Base-by-base conservation (phyloP, 345 rosid species). In the Pelargonium nanum region DNA sequence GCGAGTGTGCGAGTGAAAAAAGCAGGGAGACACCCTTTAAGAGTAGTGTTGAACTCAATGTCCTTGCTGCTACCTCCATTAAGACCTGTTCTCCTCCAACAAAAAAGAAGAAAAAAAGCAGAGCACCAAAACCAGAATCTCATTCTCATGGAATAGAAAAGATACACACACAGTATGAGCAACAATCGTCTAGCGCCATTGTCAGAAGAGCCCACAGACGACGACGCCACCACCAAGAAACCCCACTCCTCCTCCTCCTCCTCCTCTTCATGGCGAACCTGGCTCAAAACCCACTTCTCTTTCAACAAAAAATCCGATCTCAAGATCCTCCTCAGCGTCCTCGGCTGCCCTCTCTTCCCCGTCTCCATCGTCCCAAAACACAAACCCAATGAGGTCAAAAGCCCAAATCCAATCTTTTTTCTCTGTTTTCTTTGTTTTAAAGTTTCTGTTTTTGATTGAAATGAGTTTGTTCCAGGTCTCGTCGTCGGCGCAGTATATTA, bases 341-440 rank as follows among this genome's bases (percentile, higher is more conserved):
- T 89, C 28, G 96, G 83, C 51, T 89, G 96, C 71, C 96, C 96
- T 65, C 96, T 89, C 65, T 89, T 89, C 68, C 96, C 96, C 17
- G 79, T 86, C 57, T 71, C 88, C 51, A 58, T 76, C 58, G 77
- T 64, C 58, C 76, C 80, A 48, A n/a, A n/a, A n/a, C n/a, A n/a
- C n/a, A n/a, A n/a, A n/a, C n/a, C n/a, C n/a, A n/a, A n/a, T n/a
- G n/a, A n/a, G n/a, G n/a, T n/a, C n/a, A n/a, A n/a, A n/a, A n/a
- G n/a, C n/a, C n/a, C n/a, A n/a, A n/a, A 5, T 23, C 45, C 21
- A 24, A 51, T 51, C 15, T 45, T 23, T 26, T 19, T 1, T 51
- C 62, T 59, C 7, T 30, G 55, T 51, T 63, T 22, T 30, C 24
- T 65, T 34, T 53, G 44, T 52, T 40, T 51, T 45, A 25, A 16